Base-by-base conservation (phyloP, 2,329 filamentous ascomycete species). In the Sarocladium kiliense region DNA sequence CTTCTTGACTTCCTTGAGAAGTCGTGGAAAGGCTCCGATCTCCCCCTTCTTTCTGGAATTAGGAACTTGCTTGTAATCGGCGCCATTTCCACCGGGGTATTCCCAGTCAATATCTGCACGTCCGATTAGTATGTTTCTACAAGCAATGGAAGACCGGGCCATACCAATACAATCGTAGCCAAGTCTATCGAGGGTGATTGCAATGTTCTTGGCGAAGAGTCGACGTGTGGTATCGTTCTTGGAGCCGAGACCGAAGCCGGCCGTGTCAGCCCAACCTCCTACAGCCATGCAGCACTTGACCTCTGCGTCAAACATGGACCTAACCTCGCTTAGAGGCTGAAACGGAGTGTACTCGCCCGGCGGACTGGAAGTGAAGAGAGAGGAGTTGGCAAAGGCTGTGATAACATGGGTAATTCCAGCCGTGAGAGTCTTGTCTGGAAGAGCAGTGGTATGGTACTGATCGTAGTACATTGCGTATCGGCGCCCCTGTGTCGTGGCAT, bases 71-170 rank as follows among this genome's bases (percentile, higher is more conserved):
- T 82, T 87, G 73, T 89, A 89, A 68, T 89, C 85, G 27, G 82
- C 76, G 30, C 85, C 86, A 60, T 89, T 89, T 36, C 86, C 86
- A 16, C 77, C 79, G 1, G 72, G 69, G 51, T 76, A 82, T 58
- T 81, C 86, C 85, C 86, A 88, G 63, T 89, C 86, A 41, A 89
- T 76, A 58, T 89, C 86, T 67, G 12, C 21, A 5, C 7, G 36
- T 11, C 39, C 10, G 7, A 18, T 21, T 7, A 44, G 39, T 44
- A 44, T n/a, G n/a, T n/a, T n/a, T n/a, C n/a, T n/a, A n/a, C n/a
- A n/a, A n/a, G n/a, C n/a, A n/a, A n/a, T n/a, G n/a, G n/a, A n/a
- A n/a, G n/a, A n/a, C n/a, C n/a, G n/a, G n/a, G n/a, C n/a, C 41
- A 23, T 44, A 47, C 77, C 77, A 42, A 82, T 72, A 61, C 85